Base-by-base conservation (phyloP, 768 basidiomycete species). In the Mycena crocata region DNA sequence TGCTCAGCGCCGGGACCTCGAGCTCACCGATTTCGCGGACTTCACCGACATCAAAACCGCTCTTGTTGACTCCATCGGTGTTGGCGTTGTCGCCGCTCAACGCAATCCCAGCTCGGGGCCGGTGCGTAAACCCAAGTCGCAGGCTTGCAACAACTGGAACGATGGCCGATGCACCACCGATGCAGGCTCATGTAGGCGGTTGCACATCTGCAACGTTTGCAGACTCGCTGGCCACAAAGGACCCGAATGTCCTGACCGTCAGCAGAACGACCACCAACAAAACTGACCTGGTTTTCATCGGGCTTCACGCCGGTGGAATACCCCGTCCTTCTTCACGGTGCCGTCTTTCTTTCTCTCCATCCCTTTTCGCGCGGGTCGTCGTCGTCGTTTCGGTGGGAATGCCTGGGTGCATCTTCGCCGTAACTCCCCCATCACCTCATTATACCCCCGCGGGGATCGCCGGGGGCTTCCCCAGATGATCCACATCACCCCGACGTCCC, bases 61-160 rank as follows among this genome's bases (percentile, higher is more conserved):
- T 8, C 8, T 56, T 23, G 37, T 63, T 24, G 44, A n/a, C n/a
- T n/a, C n/a, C n/a, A n/a, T n/a, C n/a, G n/a, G n/a, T n/a, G n/a
- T n/a, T n/a, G n/a, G n/a, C 4, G 61, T 62, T n/a, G 32, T 55
- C 28, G 39, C 17, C 23, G 37, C 6, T 39, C 35, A 51, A 31
- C 44, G 52, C 39, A 23, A 42, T 9, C 23, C 61, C 28, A 21
- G 17, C 3, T 54, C 52, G 10, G 61, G 51, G 6, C 28, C 44
- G 2, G 42, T 31, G 9, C 52, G 62, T 23, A 55, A 32, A 21
- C n/a, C 40, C 1, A 63, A 46, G 40, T 2, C n/a, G 1, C 34
- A 63, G 13, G 30, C 40, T 24, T 63, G 62, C 62, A 63, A 63
- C 52, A 63, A 63, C 44, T 63, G 62, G 62, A 63, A 63, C 44